These are phyloP conservation scores for Arachis monticola DNA, from an alignment of 331 rosid genomes.

Conservation along the genomic window DNA sequence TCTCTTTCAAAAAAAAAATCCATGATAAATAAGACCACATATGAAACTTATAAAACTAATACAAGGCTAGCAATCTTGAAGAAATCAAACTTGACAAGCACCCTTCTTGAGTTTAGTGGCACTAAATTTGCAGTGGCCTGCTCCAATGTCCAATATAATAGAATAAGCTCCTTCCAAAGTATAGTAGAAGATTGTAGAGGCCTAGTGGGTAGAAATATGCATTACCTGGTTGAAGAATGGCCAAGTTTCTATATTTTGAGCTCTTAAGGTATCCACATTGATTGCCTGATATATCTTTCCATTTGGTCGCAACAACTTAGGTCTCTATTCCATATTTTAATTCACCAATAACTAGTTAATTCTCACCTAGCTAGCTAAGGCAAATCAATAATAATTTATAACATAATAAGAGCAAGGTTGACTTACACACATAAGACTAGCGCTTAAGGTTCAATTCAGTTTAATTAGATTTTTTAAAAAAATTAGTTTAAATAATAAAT, in stretches of 20 bases:
- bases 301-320: conserved; percentile 65
- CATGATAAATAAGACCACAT: no score
- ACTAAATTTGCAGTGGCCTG: conserved; percentile 58
- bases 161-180: neutral
- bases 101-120: conserved; percentile 60
- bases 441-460: no score
- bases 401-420: no score
- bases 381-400: no score
- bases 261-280: conserved; percentile 74
- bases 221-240: conserved; percentile 85
- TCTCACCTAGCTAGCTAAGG: conserved; percentile 20
- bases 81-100: conserved; percentile 64
- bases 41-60: no score
- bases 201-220: neutral
- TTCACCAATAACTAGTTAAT: neutral
- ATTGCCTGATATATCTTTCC: conserved; percentile 80
- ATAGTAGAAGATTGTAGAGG: no score
- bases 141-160: conserved; percentile 19
- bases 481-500: no score
- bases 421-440: no score
- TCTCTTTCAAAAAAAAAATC: no score
- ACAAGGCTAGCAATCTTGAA: conserved; percentile 75
- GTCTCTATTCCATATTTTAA: conserved; percentile 46
- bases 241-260: conserved; percentile 88
- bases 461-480: no score